Evolutionary conservation across 2,329 filamentous ascomycete species (phyloP), one percentile per base, ranked within the genome.

Genomic region (Clonostachys rosea): DNA sequence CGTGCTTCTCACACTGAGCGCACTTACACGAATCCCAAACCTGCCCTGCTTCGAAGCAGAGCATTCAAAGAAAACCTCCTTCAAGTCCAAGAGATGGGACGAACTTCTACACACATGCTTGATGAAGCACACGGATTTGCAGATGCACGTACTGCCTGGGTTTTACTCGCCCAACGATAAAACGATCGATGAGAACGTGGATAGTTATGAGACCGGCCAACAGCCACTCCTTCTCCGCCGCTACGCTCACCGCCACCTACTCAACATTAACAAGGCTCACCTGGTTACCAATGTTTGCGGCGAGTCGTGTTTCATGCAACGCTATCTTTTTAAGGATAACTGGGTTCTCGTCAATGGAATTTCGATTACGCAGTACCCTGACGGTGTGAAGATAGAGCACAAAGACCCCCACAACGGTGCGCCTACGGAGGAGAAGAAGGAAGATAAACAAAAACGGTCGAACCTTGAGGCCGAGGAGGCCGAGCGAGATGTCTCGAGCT

Each of bases 321-420:
- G 71, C 7, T 75, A 71, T 50, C 55, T 61, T 34, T 75, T 75
- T 56, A 59, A 56, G 37, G 70, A 74, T 54, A 62, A 66, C 53
- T 76, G 73, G 73, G 62, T 75, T 5, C 61, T 76, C 6, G 66
- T 73, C 40, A 75, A 74, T 50, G 73, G 73, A 6, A 62, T 71
- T 54, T 68, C 70, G 33, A 62, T 76, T 48, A 66, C 62, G 39
- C 63, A 72, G 43, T 72, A 75, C 52, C 63, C 65, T 0, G 62
- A 67, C 45, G 65, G 66, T 3, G 59, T 69, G 34, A 57, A 56
- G 34, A 48, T 47, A 42, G 43, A 40, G 40, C 50, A 4, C 41
- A 45, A 1, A 46, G 34, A 48, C 17, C 30, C 20, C 33, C 34
- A 33, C 33, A 20, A 40, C 20, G 9, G 36, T 39, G 16, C 33